Percentiles rank a stretch among this genome's conserved stretches.
Conservation (phyloP, 2,329 filamentous ascomycete species). For the Aspergillus aculeatinus region DNA sequence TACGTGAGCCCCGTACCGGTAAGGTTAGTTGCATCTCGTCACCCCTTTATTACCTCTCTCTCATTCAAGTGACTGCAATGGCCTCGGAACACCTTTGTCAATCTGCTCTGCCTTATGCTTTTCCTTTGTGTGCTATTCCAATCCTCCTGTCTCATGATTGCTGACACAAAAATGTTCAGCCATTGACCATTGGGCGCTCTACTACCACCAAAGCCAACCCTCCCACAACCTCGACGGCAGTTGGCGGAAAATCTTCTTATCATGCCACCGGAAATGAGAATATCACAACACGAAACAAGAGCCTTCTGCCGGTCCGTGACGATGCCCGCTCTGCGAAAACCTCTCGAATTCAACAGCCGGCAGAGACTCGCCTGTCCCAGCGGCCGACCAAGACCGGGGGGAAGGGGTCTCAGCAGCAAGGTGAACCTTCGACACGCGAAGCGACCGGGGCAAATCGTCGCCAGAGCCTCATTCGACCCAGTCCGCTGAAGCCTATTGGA, state of each 20-base stretch:
- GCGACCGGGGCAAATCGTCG: constrained; percentile 23
- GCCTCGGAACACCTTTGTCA: neutral
- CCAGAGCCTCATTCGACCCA: constrained; percentile 33
- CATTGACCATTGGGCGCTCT: constrained; percentile 25
- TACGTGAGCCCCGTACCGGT: constrained; percentile 34
- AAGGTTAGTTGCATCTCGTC: constrained; percentile 26
- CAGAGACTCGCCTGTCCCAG: constrained; percentile 20
- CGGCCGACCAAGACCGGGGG: constrained; percentile 16
- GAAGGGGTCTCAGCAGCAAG: constrained; percentile 16
- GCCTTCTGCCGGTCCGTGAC: constrained; percentile 26
- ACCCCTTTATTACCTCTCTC: constrained; percentile 1
- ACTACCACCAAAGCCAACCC: constrained; percentile 13
- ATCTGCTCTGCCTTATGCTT: neutral
- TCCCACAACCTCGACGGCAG: constrained; percentile 14
- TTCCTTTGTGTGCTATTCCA: neutral
- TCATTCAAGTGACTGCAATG: neutral
- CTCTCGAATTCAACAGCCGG: constrained; percentile 19
- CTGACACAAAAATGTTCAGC: constrained; percentile 22
- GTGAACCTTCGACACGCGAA: constrained; percentile 6
- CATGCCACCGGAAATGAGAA: constrained; percentile 21
- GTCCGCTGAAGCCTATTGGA: constrained; percentile 19
- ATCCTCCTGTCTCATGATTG: constrained; percentile 15
- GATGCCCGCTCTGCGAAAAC: constrained; percentile 17
- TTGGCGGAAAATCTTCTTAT: constrained; percentile 7
- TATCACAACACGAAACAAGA: constrained; percentile 26